Evolutionary conservation across 139 green algal genomes (phyloP).

Genomic region (Microglena sp.): DNA sequence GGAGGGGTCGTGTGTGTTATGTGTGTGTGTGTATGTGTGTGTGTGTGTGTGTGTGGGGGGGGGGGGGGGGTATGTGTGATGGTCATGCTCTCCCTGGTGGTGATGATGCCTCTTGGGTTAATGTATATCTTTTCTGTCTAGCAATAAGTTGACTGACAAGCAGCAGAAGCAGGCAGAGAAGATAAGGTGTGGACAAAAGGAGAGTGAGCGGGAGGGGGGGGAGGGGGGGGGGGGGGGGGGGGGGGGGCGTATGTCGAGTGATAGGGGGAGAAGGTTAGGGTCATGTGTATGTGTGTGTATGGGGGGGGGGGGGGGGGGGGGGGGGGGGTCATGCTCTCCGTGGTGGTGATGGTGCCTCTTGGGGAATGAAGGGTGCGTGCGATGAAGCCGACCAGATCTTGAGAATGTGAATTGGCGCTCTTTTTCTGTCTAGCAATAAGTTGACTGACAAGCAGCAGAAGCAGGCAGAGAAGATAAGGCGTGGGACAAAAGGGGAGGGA

Average conservation of each 20-base stretch:
- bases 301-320: too few species aligned
- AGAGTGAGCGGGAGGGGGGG: too few species aligned
- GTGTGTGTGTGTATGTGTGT: too few species aligned
- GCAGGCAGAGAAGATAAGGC: constrained; percentile 72
- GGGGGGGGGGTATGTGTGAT: too few species aligned
- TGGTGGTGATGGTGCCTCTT: constrained; percentile 11
- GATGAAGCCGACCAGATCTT: not conserved
- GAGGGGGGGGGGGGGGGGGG: too few species aligned
- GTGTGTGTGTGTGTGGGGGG: too few species aligned
- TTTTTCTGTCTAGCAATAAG: constrained; percentile 18
- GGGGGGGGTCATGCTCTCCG: not conserved
- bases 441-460: constrained; percentile 86
- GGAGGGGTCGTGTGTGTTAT: too few species aligned
- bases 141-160: constrained; percentile 61
- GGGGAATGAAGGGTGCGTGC: constrained; percentile 21
- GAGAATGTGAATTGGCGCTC: constrained; percentile 52
- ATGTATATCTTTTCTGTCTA: constrained; percentile 40
- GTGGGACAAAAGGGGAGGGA: too few species aligned
- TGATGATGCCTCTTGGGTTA: constrained; percentile 21
- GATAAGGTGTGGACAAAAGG: constrained; percentile 51
- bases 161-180: constrained; percentile 82
- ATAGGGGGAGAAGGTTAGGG: too few species aligned
- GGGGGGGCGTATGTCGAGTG: too few species aligned
- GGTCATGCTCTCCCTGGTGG: not conserved
- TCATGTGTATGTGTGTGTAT: too few species aligned